Conservation (phyloP, 1,284 basidiomycete genomes). For the Mycena sp. region DNA sequence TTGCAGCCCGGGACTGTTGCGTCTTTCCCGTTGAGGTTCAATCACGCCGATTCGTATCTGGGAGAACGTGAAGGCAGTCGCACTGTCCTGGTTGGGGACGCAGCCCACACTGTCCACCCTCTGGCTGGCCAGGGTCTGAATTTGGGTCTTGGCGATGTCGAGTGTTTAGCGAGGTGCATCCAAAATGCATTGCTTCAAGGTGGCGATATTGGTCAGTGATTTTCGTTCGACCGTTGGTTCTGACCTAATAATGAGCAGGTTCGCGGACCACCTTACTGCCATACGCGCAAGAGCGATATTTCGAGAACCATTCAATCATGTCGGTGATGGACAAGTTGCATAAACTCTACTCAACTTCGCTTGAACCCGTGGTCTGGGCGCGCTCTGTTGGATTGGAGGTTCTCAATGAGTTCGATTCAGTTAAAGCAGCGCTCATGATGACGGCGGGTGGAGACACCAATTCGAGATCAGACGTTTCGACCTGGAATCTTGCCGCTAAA, state of each 20-base stretch:
- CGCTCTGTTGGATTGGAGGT: slow-evolving; percentile 91
- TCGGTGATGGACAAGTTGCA: slow-evolving; percentile 89
- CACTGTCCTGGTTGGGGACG: slow-evolving; percentile 94
- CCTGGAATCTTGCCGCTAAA: slow-evolving; percentile 30
- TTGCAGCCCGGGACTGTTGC: slow-evolving; percentile 85
- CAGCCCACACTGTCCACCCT: slow-evolving; percentile 95
- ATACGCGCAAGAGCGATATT: slow-evolving; percentile 85
- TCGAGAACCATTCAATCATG: slow-evolving; percentile 88
- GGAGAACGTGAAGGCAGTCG: slow-evolving; percentile 74
- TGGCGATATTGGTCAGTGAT: slow-evolving; percentile 80
- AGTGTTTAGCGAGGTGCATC: slow-evolving; percentile 73
- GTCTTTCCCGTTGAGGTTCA: slow-evolving; percentile 90
- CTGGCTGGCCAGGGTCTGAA: slow-evolving; percentile 98
- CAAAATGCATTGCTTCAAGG: slow-evolving; percentile 66
- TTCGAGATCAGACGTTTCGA: background rate
- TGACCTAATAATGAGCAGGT: slow-evolving; percentile 53
- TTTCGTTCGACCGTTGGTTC: background rate
- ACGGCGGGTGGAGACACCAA: slow-evolving; percentile 52
- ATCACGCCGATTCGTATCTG: slow-evolving; percentile 89
- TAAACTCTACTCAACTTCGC: slow-evolving; percentile 79
- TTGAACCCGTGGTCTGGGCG: slow-evolving; percentile 82
- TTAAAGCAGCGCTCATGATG: slow-evolving; percentile 88
- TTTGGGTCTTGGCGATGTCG: slow-evolving; percentile 89
- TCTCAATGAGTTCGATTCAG: slow-evolving; percentile 84
- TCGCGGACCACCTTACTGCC: slow-evolving; percentile 79